Base-by-base conservation (phyloP, 148 eudicot genomes). In the Nyssa sinensis region DNA sequence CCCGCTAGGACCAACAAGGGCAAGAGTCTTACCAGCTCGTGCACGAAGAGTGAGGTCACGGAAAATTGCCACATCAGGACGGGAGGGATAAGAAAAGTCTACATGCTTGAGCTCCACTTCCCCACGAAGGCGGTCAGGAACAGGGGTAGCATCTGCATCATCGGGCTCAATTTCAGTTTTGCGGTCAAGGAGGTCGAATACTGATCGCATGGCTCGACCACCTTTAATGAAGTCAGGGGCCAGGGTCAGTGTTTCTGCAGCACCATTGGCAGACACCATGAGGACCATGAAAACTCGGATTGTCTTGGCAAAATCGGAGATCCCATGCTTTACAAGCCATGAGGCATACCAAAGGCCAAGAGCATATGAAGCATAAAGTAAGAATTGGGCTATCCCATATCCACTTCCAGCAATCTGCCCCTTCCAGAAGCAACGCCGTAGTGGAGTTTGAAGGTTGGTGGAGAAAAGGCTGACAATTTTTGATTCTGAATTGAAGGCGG, bases 201-300 rank as follows among this genome's bases (percentile, higher is more conserved):
- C 97, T 0, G 99, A 95, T 72, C 86, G 87, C 99, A 95, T 92
- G 34, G 97, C 94, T 17, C 86, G 89, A n/a, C 99, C 97, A 17
- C 99, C 97, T 78, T 91, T 92, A 78, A 95, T 92, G 89, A 95
- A 95, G 69, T 95, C 99, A 6, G 99, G 97, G 55, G 99, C 97
- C 34, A 95, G 77, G 70, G 99, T 93, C 37, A 95, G 86, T 13
- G 99, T 95, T 71, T 95, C 97, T 0, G 97, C 97, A 14, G 99
- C 97, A 44, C 97, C 97, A 69, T 95, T 95, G 65, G 99, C 97
- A 0, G 99, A 95, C 65, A 95, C 97, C 99, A 95, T 96, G 67
- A 96, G 99, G 58, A 96, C 98, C 99, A 96, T 95, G 89, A 95
- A 93, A 28, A 95, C 99, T 31, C 94, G 84, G 57, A 95, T 93